A percentile compares a stretch with the other conserved stretches of the same genome.
Conservation (phyloP, 2,329 filamentous ascomycete genomes). For the Chaetomiaceae sp. region DNA sequence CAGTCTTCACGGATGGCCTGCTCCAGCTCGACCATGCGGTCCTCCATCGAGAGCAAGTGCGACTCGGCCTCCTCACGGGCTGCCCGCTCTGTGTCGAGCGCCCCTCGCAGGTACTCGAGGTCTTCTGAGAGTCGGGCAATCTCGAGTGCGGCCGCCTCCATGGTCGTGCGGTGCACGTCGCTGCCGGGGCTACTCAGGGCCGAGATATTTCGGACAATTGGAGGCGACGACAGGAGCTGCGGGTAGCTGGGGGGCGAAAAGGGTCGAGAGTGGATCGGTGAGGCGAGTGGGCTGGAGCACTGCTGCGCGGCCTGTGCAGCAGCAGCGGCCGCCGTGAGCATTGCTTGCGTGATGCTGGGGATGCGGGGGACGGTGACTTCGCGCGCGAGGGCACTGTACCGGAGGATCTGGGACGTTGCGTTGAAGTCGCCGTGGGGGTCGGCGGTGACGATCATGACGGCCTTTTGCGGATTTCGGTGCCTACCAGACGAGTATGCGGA, state of each 20-base stretch:
- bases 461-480: constrained; percentile 70
- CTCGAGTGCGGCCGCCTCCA: constrained; percentile 75
- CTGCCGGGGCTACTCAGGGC: constrained; percentile 33
- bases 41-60: constrained; percentile 63
- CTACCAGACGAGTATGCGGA: constrained; percentile 39
- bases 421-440: constrained; percentile 93
- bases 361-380: constrained; percentile 89
- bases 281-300: constrained; percentile 26
- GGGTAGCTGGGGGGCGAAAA: constrained; percentile 35
- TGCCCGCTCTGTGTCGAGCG: constrained; percentile 64
- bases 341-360: constrained; percentile 72
- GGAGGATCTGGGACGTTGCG: constrained; percentile 89
- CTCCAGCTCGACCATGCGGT: constrained; percentile 63
- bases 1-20: constrained; percentile 84
- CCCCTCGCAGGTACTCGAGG: constrained; percentile 65
- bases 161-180: constrained; percentile 58
- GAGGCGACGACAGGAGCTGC: constrained; percentile 17
- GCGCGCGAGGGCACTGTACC: constrained; percentile 86
- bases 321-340: constrained; percentile 38
- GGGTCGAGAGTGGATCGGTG: constrained; percentile 30
- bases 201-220: constrained; percentile 33
- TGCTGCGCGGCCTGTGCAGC: constrained; percentile 22
- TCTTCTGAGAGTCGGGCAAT: constrained; percentile 74
- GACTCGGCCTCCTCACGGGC: constrained; percentile 66
- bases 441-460: constrained; percentile 93